Evolutionary conservation across 2,329 filamentous ascomycete species (phyloP), one percentile per base, ranked within the genome.

Genomic region (Penicillium sclerotigenum): DNA sequence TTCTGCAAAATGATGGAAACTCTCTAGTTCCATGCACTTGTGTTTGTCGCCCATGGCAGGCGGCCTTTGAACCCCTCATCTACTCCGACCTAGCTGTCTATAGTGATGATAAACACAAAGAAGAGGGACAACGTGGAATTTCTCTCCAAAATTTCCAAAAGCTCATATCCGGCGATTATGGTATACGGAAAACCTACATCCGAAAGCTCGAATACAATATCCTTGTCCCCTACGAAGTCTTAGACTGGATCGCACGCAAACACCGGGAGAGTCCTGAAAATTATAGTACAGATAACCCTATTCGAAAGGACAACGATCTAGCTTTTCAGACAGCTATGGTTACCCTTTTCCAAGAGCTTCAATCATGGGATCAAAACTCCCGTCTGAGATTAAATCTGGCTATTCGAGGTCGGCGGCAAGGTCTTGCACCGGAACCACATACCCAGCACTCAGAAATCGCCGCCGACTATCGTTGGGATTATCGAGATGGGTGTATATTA

Each of bases 21-120:
- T 54, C 45, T 54, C 26, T 57, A 29, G 34, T 34, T 34, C 33
- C n/a, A 16, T 57, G 33, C 24, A 57, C 55, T 50, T 41, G n/a
- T 34, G 59, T 63, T 47, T 61, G 57, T 42, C 59, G 55, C 33
- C 33, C 53, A 55, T 63, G 51, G 61, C 48, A 61, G 50, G 36
- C 38, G 18, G 43, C 49, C 2, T 63, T 60, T 46, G 57, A 60
- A 33, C 37, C 43, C 18, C 14, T 61, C 18, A 46, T 60, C 34
- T 63, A 61, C 53, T 53, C 41, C 24, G 33, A 20, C 31, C 38
- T 41, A 20, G 58, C 6, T 24, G 52, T 61, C 4, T 49, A 54
- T 20, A 61, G 61, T 29, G 55, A 52, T 7, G 52, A 56, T 31
- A 18, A 51, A 11, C 20, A 46, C 16, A 41, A 34, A 40, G 29